A percentile compares a stretch with the other conserved stretches of the same genome.
These are phyloP conservation scores for Saturnispora diversa DNA, from an alignment of 805 yeast genomes.

Conservation along the genomic window DNA sequence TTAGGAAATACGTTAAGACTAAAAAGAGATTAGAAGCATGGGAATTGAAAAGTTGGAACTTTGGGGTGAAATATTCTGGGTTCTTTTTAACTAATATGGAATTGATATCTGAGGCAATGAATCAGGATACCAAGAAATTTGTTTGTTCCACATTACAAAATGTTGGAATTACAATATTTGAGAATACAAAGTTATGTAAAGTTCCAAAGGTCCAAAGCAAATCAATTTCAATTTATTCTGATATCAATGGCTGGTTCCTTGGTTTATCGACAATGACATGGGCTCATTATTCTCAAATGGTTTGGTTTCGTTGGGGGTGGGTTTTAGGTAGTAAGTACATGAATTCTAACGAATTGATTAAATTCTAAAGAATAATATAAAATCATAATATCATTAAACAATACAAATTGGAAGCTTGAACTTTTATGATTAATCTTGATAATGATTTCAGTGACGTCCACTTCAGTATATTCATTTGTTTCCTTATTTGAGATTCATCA, in stretches of 20 bases:
- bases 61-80: constrained; percentile 41
- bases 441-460: too few species aligned
- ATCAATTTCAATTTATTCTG: constrained; percentile 33
- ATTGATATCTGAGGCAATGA: constrained; percentile 8
- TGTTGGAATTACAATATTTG: background rate
- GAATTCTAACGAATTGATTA: constrained; percentile 59
- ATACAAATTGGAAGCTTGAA: too few species aligned
- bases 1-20: constrained; percentile 27
- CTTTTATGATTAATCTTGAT: too few species aligned
- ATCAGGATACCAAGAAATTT: background rate
- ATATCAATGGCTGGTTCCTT: constrained; percentile 34
- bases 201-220: too few species aligned
- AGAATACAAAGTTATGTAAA: too few species aligned
- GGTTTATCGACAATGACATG: constrained; percentile 64
- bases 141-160: background rate
- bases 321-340: constrained; percentile 66
- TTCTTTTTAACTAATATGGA: constrained; percentile 34
- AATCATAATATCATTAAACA: too few species aligned
- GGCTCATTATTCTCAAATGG: constrained; percentile 86
- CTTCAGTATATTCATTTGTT: too few species aligned
- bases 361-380: constrained; percentile 7
- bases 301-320: constrained; percentile 94
- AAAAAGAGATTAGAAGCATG: constrained; percentile 16
- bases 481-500: too few species aligned
- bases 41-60: constrained; percentile 28